These are phyloP conservation scores for Flaveria linearis DNA, from an alignment of 129 eudicot species.

Conservation along the genomic window DNA sequence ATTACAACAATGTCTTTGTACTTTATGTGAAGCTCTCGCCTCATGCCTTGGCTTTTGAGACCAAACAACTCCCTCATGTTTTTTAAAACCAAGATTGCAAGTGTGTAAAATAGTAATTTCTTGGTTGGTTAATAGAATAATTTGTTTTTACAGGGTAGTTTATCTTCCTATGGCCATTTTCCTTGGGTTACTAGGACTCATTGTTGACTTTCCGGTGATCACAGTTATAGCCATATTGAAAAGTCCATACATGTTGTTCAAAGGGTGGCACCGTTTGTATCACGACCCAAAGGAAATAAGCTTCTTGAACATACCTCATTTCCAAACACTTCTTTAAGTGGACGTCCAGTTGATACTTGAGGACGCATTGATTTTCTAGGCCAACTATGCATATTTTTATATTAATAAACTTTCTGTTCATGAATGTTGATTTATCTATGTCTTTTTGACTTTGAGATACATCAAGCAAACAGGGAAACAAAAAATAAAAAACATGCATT, in stretches of 20 bases:
- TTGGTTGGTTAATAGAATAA: not conserved
- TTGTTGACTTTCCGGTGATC: constrained; percentile 71
- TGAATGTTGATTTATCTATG: too few species aligned
- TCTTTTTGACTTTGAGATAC: constrained; percentile 32
- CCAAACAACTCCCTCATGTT: not conserved
- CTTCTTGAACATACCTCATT: too few species aligned
- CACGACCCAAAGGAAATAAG: too few species aligned
- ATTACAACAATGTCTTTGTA: constrained; percentile 69
- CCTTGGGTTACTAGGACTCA: constrained; percentile 57
- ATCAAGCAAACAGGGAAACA: too few species aligned
- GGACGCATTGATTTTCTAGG: too few species aligned
- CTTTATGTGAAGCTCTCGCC: constrained; percentile 38
- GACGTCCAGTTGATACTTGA: too few species aligned
- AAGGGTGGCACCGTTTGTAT: constrained; percentile 25
- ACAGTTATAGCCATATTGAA: constrained; percentile 62
- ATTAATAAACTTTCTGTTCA: too few species aligned
- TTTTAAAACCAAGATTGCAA: not conserved
- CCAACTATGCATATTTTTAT: too few species aligned
- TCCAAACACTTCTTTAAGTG: too few species aligned
- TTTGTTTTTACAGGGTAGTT: constrained; percentile 49
- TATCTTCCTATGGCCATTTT: constrained; percentile 58
- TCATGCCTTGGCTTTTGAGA: not conserved
- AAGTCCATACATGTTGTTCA: constrained; percentile 87
- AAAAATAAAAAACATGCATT: too few species aligned
- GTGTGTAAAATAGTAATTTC: not conserved